These are phyloP conservation scores for Lignosus rhinocerotis DNA, from an alignment of 1,284 basidiomycete species.

Conservation along the genomic window DNA sequence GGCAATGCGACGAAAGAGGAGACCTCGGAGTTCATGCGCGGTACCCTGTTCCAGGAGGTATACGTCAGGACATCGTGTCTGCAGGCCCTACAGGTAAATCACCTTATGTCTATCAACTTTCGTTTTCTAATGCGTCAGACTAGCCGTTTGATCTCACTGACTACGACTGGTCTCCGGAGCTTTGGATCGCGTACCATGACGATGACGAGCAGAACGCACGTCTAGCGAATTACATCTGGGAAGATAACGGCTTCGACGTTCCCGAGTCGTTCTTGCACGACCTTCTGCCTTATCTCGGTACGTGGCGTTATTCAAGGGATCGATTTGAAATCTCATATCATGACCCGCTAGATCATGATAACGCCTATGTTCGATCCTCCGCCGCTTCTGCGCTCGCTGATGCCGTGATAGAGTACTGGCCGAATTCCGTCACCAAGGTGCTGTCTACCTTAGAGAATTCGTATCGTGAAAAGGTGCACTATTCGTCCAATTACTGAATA, in stretches of 20 bases:
- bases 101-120: not conserved
- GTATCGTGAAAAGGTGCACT: slow-evolving; percentile 78
- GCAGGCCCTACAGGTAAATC: slow-evolving; percentile 81
- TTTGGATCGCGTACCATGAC: slow-evolving; percentile 92
- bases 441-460: slow-evolving; percentile 62
- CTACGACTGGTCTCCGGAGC: slow-evolving; percentile 86
- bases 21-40: slow-evolving; percentile 65
- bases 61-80: slow-evolving; percentile 89
- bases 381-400: slow-evolving; percentile 79
- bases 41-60: slow-evolving; percentile 85
- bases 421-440: slow-evolving; percentile 56
- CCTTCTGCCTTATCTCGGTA: slow-evolving; percentile 75
- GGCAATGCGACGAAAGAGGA: slow-evolving; percentile 66
- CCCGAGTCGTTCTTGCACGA: slow-evolving; percentile 70
- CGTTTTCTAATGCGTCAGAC: not conserved
- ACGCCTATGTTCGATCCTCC: slow-evolving; percentile 79
- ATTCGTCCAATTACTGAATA: not conserved
- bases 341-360: slow-evolving; percentile 68
- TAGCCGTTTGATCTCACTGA: slow-evolving; percentile 96
- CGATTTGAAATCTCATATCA: not conserved
- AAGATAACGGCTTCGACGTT: slow-evolving; percentile 94
- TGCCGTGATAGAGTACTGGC: slow-evolving; percentile 70
- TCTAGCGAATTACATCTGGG: slow-evolving; percentile 86
- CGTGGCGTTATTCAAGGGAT: slow-evolving; percentile 17
- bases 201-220: slow-evolving; percentile 89